Evolutionary conservation across 331 rosid genomes (phyloP).

Genomic region (Quercus tomentella): DNA sequence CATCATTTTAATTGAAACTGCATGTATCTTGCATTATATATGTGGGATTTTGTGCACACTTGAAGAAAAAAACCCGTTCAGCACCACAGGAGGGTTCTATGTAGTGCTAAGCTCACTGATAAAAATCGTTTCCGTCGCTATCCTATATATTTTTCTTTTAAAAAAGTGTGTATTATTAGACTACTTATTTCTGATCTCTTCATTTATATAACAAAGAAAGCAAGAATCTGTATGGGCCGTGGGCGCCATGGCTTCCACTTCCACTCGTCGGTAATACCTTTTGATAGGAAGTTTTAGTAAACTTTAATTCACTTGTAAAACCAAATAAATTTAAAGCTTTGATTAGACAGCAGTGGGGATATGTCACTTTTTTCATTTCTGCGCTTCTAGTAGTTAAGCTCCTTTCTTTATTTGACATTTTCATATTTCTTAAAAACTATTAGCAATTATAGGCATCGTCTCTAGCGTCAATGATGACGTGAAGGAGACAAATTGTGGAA

Average conservation of each 20-base stretch:
- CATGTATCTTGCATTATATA: not conserved
- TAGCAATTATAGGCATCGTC: not conserved
- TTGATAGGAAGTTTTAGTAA: slow-evolving; percentile 12
- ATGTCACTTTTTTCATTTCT: slow-evolving; percentile 18
- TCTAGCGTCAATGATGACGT: slow-evolving; percentile 10
- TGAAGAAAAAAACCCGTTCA: too few relatives aligned
- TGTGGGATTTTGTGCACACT: not conserved
- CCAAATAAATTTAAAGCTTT: not conserved
- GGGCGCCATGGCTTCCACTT: slow-evolving; percentile 39
- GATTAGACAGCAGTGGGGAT: slow-evolving; percentile 29
- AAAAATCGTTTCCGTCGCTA: not conserved
- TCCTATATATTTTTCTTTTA: not conserved
- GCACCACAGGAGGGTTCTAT: too few relatives aligned
- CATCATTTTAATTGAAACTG: not conserved
- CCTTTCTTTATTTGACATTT: not conserved
- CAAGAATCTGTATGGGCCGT: slow-evolving; percentile 30
- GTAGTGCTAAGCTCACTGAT: not conserved
- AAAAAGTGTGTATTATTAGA: not conserved
- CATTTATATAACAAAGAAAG: not conserved
- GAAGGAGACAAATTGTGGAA: not conserved
- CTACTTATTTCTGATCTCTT: not conserved
- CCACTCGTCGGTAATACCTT: slow-evolving; percentile 25
- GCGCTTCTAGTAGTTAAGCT: not conserved
- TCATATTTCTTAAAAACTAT: not conserved
- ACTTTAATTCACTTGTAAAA: slow-evolving; percentile 7